A percentile compares a stretch with the other conserved stretches of the same genome.
phyloP scores from a whole-genome alignment of 345 rosid species.

The Boechera stricta region DNA sequence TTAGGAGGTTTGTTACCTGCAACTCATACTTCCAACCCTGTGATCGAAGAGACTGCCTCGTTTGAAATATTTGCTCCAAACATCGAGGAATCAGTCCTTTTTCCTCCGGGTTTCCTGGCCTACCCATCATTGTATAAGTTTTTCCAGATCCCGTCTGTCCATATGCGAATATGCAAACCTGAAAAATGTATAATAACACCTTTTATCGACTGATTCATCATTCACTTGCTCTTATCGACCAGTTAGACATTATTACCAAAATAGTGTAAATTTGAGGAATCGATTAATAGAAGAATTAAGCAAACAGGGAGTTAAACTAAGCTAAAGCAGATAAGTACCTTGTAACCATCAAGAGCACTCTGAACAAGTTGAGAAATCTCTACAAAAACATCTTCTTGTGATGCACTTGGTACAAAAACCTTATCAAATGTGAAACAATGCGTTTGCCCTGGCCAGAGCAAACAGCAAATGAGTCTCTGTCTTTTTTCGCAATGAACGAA shows the following conservation, averaged over 20 bases:
- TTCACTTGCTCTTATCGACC: neutral
- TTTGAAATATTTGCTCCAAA: slow-evolving; percentile 89
- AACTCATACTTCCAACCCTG: slow-evolving; percentile 98
- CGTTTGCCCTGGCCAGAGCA: slow-evolving; percentile 69
- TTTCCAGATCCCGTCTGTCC: slow-evolving; percentile 99
- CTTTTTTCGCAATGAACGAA: neutral
- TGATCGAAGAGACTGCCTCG: slow-evolving; percentile 77
- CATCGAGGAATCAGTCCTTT: slow-evolving; percentile 93
- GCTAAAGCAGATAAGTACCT: slow-evolving; percentile 57
- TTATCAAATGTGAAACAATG: slow-evolving; percentile 85
- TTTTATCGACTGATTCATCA: slow-evolving; percentile 13
- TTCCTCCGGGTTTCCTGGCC: slow-evolving; percentile 66
- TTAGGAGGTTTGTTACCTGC: slow-evolving; percentile 59
- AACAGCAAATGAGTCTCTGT: slow-evolving; percentile 32
- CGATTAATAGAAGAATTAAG: neutral
- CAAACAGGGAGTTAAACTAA: slow-evolving; percentile 16
- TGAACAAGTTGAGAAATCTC: slow-evolving; percentile 98
- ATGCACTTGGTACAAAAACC: slow-evolving; percentile 76
- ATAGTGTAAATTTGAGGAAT: neutral
- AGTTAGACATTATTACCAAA: neutral
- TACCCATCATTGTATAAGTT: slow-evolving; percentile 99
- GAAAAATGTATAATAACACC: slow-evolving; percentile 31
- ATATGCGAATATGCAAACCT: slow-evolving; percentile 98
- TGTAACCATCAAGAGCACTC: slow-evolving; percentile 99
- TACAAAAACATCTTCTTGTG: slow-evolving; percentile 91